Percentiles rank a stretch among this genome's conserved stretches.
These are phyloP conservation scores for Bassia scoparia DNA, from an alignment of 148 eudicot species.

Conservation along the genomic window DNA sequence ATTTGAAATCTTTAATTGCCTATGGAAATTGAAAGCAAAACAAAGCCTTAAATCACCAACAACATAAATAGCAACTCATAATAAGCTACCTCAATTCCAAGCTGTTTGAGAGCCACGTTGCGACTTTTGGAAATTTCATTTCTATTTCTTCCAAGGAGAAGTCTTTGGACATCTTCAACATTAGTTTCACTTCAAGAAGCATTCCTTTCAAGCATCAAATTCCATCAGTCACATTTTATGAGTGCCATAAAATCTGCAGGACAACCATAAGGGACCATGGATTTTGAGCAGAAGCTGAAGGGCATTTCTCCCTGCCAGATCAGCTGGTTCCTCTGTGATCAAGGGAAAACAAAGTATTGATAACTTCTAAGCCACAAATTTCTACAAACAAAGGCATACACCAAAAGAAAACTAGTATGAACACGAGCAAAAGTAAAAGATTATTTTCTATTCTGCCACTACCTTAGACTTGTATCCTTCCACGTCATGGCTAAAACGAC, in stretches of 20 bases:
- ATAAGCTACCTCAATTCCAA: slow-evolving; percentile 56
- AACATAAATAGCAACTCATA: neutral
- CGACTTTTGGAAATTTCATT: slow-evolving; percentile 71
- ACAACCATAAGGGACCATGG: slow-evolving; percentile 75
- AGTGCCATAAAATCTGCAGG: slow-evolving; percentile 71
- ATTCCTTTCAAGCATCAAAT: slow-evolving; percentile 30
- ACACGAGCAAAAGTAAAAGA: neutral
- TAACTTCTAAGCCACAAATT: neutral
- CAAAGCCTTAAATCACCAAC: slow-evolving; percentile 8
- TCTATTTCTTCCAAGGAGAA: slow-evolving; percentile 83
- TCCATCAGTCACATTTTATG: slow-evolving; percentile 45
- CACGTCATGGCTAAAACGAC: slow-evolving; percentile 86
- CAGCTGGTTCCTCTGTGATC: slow-evolving; percentile 65
- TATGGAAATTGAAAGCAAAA: too few relatives aligned
- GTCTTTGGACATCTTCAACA: slow-evolving; percentile 72
- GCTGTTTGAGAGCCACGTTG: slow-evolving; percentile 68
- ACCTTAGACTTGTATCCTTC: slow-evolving; percentile 82
- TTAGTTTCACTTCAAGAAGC: slow-evolving; percentile 48
- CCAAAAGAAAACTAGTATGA: neutral
- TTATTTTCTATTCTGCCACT: slow-evolving; percentile 19
- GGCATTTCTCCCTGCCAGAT: slow-evolving; percentile 76
- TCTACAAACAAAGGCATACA: neutral
- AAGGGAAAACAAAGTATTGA: neutral
- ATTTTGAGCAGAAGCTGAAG: slow-evolving; percentile 47
- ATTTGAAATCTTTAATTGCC: too few relatives aligned